Evolutionary conservation across 371 early-diverging fungal genomes (phyloP).

Genomic region (Rhizopus sp.): DNA sequence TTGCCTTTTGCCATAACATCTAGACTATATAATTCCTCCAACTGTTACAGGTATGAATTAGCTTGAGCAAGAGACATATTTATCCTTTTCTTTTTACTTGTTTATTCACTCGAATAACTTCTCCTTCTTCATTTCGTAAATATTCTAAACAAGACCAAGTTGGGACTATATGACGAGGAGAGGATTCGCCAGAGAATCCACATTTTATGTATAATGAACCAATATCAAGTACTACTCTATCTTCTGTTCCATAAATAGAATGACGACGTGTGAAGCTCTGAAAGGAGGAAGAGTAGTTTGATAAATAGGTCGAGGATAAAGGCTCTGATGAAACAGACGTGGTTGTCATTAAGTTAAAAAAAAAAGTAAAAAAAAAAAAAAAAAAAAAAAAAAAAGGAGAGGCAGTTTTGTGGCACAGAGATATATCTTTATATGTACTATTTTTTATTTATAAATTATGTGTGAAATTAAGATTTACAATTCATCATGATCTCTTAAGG

Average conservation of each 20-base stretch:
- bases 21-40: slow-evolving; percentile 52
- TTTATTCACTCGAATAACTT: slow-evolving; percentile 44
- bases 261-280: slow-evolving; percentile 55
- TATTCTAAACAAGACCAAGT: slow-evolving; percentile 45
- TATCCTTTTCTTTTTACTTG: slow-evolving; percentile 29
- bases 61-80: background rate
- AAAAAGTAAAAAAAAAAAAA: slow-evolving; percentile 16
- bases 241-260: slow-evolving; percentile 77
- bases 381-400: too few species aligned
- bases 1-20: slow-evolving; percentile 51
- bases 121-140: slow-evolving; percentile 39
- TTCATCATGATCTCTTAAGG: slow-evolving; percentile 76
- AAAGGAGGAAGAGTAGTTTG: slow-evolving; percentile 40
- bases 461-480: slow-evolving; percentile 47
- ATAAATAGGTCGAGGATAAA: slow-evolving; percentile 40
- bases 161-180: slow-evolving; percentile 73
- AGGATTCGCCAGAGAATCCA: slow-evolving; percentile 87
- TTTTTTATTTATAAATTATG: slow-evolving; percentile 12
- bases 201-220: slow-evolving; percentile 82
- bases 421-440: background rate
- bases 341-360: slow-evolving; percentile 41
- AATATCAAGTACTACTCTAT: slow-evolving; percentile 86
- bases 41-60: slow-evolving; percentile 16
- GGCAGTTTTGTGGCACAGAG: background rate
- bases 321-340: slow-evolving; percentile 49